Percentiles rank a stretch among this genome's conserved stretches.
Evolutionary conservation across 768 basidiomycete species (phyloP).

Genomic region (Candolleomyces aberdarensis): DNA sequence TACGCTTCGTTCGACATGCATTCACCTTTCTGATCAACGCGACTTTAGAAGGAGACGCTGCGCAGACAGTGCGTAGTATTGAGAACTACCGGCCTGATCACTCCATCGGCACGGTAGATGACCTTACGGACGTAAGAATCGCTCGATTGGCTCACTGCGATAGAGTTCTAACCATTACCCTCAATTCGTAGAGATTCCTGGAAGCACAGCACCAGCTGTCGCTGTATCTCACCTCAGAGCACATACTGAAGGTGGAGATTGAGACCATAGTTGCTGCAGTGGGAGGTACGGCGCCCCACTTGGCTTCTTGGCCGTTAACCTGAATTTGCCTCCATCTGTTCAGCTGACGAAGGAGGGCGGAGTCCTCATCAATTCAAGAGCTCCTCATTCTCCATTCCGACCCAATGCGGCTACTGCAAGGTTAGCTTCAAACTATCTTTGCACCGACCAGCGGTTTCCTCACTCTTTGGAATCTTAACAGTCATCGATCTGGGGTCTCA

Average conservation of each 20-base stretch:
- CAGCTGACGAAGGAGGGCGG: slow-evolving; percentile 71
- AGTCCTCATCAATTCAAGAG: slow-evolving; percentile 80
- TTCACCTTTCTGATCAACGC: slow-evolving; percentile 2
- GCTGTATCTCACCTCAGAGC: slow-evolving; percentile 51
- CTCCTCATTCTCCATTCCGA: slow-evolving; percentile 83
- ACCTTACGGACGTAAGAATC: slow-evolving; percentile 50
- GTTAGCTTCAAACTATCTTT: slow-evolving; percentile 31
- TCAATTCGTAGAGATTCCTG: slow-evolving; percentile 50
- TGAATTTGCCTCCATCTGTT: background rate
- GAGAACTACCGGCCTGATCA: slow-evolving; percentile 45
- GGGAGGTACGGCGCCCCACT: slow-evolving; percentile 45
- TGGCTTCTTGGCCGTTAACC: no score
- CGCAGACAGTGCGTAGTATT: slow-evolving; percentile 46
- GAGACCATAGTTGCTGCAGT: slow-evolving; percentile 57
- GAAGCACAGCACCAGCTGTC: slow-evolving; percentile 60
- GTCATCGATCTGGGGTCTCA: slow-evolving; percentile 85
- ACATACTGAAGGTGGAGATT: slow-evolving; percentile 61
- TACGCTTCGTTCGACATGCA: background rate
- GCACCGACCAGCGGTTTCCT: background rate
- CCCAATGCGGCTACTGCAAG: slow-evolving; percentile 80
- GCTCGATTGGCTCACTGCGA: background rate
- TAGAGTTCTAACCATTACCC: background rate
- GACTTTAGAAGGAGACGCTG: slow-evolving; percentile 37
- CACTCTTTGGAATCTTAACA: slow-evolving; percentile 23
- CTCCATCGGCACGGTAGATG: slow-evolving; percentile 54